Base-by-base conservation (phyloP, 2,329 filamentous ascomycete species). In the Trichoderma aggressivum region DNA sequence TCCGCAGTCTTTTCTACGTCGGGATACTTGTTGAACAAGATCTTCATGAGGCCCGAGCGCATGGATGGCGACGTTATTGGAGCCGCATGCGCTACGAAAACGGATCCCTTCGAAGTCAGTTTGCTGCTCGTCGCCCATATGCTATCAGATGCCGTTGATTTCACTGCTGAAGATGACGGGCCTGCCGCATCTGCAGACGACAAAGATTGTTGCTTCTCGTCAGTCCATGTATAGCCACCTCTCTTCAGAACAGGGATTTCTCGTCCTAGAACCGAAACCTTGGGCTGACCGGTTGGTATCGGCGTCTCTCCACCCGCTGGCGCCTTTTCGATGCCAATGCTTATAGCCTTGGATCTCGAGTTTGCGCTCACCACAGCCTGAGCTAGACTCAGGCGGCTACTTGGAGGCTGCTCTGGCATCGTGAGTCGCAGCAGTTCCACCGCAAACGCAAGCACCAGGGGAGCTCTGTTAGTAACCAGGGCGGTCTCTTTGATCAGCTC, bases 351-450 rank as follows among this genome's bases (percentile, higher is more conserved):
- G 43, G 88, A 89, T 74, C 90, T 88, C 72, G 92, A 94, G 77
- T 95, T 96, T 32, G 90, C 89, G 78, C 92, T 94, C 18, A 97
- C 92, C 1, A 96, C 90, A 0, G 92, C 93, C 80, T 97, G 94
- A 0, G 91, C 92, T 24, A 97, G 83, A 77, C 93, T 97, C 24
- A 97, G 82, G 60, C 93, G 86, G 78, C 93, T 95, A n/a, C 92
- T 96, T 3, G 91, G 85, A 3, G 94, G 94, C 78, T 97, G 94
- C 74, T 92, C 90, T 0, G 94, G 92, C 91, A 94, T 95, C 0
- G 93, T 97, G 77, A 91, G 90, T 59, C 92, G 90, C 60, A 97
- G 79, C 62, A 95, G 78, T 72, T 89, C 88, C 16, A 94, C 87
- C 1, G 91, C 90, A 80, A 97, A 97, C 0, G 93, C 93, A 6